phyloP scores from a whole-genome alignment of 345 rosid genomes.

The Arabis hirsuta region DNA sequence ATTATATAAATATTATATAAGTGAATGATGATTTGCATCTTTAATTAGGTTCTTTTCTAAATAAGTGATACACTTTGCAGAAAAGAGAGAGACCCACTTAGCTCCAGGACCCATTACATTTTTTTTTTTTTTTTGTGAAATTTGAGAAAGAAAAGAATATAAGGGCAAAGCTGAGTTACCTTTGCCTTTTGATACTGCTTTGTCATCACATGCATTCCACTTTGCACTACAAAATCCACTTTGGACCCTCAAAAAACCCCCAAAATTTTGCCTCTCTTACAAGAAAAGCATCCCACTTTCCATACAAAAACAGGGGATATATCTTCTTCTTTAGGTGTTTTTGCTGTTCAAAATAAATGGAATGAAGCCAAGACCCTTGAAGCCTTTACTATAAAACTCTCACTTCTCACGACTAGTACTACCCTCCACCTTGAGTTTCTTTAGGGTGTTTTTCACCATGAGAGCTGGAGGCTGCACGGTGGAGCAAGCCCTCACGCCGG shows the following conservation, averaged over 20 bases:
- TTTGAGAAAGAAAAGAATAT: constrained; percentile 50
- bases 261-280: constrained; percentile 58
- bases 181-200: constrained; percentile 75
- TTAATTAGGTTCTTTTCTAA: constrained; percentile 43
- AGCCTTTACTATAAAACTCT: constrained; percentile 26
- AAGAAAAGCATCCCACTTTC: constrained; percentile 65
- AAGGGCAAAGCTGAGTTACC: constrained; percentile 74
- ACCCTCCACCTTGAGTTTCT: constrained; percentile 17
- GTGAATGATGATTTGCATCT: constrained; percentile 46
- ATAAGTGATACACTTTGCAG: constrained; percentile 50
- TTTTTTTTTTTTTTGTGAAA: constrained; percentile 47
- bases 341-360: constrained; percentile 27
- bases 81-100: constrained; percentile 67
- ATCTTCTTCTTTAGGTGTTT: constrained; percentile 28
- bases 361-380: constrained; percentile 38
- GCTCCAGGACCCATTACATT: constrained; percentile 48
- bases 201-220: constrained; percentile 98
- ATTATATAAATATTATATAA: constrained; percentile 23
- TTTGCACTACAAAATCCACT: constrained; percentile 86
- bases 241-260: constrained; percentile 55
- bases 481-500: constrained; percentile 78
- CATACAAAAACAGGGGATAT: constrained; percentile 7
- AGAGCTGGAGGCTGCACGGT: constrained; percentile 89
- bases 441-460: constrained; percentile 49
- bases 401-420: constrained; percentile 33